Base-by-base conservation (phyloP, 192 early-diverging fungal species). In the Coemansia sp. region DNA sequence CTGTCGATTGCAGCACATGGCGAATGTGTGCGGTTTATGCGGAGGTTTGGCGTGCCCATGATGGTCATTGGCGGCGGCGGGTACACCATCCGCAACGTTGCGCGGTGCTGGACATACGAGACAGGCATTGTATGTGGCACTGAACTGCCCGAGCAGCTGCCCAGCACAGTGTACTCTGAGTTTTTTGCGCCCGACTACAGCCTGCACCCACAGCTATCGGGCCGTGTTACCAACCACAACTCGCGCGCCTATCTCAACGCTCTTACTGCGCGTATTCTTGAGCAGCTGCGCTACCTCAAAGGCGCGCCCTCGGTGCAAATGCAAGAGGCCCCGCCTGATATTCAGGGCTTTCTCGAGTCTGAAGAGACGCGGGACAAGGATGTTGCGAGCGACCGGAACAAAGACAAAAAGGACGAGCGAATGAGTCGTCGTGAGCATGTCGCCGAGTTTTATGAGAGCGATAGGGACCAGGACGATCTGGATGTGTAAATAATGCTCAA, bases 1-100 rank as follows among this genome's bases (percentile, higher is more conserved):
- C 70, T 99, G 37, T 95, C 93, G 0, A 93, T 97, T 55, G 54
- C 61, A 79, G 92, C 94, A 3, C 97, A 99, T 61, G 94, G 93
- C 56, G 86, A 90, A 25, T 93, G 94, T 34, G 90, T 96, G 9
- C 83, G 88, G 47, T 99, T 92, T 72, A 92, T 98, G 71, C 93
- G 93, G 47, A 88, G 82, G 28, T 95, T 98, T 61, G 89, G 93
- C 65, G 79, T 99, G 17, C 97, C 97, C 5, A 84, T 95, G 60
- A 63, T 99, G 61, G 86, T 98, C 20, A 82, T 99, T 21, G 97
- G 97, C 46, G 97, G 97, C 5, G 97, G 97, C 42, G 97, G 97
- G 10, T 99, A 99, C 64, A 99, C 95, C 0, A 93, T 97, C 64
- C 84, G 93, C n/a, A 99, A 99, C 66, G 97, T 99, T 2, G 88